Evolutionary conservation across 2,329 filamentous ascomycete genomes (phyloP).

Genomic region (Aspergillus terreus): DNA sequence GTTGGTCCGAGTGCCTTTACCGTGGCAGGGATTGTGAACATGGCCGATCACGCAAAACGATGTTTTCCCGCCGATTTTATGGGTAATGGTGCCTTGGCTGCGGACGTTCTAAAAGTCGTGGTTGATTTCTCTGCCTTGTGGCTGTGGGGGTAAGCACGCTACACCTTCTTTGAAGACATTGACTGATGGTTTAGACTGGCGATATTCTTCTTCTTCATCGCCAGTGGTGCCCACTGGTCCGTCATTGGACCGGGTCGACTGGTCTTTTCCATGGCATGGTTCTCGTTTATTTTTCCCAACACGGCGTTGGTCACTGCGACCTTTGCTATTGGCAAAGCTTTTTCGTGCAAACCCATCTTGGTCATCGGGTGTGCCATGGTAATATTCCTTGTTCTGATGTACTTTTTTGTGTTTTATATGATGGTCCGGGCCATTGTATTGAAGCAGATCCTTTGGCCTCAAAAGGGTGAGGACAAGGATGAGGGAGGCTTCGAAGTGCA

Average conservation of each 20-base stretch:
- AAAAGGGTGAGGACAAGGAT: constrained; percentile 63
- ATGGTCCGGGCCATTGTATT: constrained; percentile 67
- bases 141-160: constrained; percentile 64
- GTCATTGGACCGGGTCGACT: constrained; percentile 59
- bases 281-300: constrained; percentile 77
- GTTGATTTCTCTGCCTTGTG: constrained; percentile 67
- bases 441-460: constrained; percentile 71
- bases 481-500: constrained; percentile 55
- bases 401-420: constrained; percentile 63
- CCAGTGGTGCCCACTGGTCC: constrained; percentile 70
- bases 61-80: constrained; percentile 54
- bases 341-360: constrained; percentile 57
- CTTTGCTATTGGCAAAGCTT: constrained; percentile 63
- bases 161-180: neutral
- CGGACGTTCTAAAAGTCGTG: constrained; percentile 52
- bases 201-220: constrained; percentile 79
- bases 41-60: constrained; percentile 50
- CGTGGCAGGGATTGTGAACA: constrained; percentile 56
- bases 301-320: constrained; percentile 72
- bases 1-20: constrained; percentile 74
- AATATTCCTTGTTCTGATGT: constrained; percentile 61
- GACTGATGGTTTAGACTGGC: constrained; percentile 50
- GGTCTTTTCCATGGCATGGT: constrained; percentile 82
- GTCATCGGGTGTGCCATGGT: constrained; percentile 68
- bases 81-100: constrained; percentile 53